These are phyloP conservation scores for Colletotrichum simmondsii DNA, from an alignment of 2,329 filamentous ascomycete species.

Conservation along the genomic window DNA sequence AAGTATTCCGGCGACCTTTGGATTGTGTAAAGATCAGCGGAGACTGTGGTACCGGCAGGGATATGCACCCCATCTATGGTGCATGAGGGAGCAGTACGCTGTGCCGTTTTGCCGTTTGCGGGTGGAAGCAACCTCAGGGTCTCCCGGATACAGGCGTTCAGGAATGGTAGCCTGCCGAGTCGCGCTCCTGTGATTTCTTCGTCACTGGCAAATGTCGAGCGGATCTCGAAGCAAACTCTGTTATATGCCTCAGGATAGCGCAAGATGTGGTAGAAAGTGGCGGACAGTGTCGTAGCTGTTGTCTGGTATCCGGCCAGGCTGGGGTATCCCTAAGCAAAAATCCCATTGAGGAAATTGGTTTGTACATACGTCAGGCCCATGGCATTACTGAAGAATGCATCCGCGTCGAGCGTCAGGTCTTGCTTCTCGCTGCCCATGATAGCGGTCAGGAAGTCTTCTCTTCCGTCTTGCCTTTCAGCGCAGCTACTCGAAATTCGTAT, in stretches of 20 bases:
- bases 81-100: neutral
- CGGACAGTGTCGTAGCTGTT: neutral
- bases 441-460: neutral
- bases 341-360: neutral
- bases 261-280: neutral
- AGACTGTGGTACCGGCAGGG: neutral
- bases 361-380: neutral
- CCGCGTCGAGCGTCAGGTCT: neutral
- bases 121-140: constrained; percentile 63
- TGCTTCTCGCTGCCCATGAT: neutral
- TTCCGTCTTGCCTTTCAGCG: neutral
- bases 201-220: neutral
- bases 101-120: constrained; percentile 39
- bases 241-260: neutral
- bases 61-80: neutral
- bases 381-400: neutral
- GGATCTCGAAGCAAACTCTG: neutral
- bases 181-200: neutral
- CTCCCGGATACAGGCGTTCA: constrained; percentile 64
- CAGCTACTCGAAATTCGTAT: neutral
- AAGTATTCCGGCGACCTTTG: constrained; percentile 46
- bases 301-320: neutral
- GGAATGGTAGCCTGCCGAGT: neutral
- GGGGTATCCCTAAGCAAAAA: neutral
- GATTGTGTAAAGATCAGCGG: constrained; percentile 36